Evolutionary conservation across 257 asterid species (phyloP).

Genomic region (Salvia rosmarinus): DNA sequence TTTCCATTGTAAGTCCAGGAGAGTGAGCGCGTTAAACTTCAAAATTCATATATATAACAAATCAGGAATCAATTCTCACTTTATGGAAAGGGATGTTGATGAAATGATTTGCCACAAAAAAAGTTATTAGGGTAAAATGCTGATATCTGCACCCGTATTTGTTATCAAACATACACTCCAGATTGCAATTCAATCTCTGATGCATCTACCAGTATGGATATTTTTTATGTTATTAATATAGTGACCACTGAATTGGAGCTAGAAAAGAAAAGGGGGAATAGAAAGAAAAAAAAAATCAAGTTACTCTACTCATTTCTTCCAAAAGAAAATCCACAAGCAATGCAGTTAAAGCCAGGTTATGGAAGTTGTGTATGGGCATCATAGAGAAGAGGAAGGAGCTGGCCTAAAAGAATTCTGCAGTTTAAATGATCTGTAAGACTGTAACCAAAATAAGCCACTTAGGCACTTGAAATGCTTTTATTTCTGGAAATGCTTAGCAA

Average conservation of each 20-base stretch:
- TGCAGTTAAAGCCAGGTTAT: too few species aligned
- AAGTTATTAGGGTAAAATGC: too few species aligned
- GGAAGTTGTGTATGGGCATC: too few species aligned
- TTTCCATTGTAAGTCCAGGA: constrained; percentile 6
- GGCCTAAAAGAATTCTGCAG: not conserved
- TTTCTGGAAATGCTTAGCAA: too few species aligned
- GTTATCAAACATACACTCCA: not conserved
- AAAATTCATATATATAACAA: not conserved
- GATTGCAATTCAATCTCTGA: not conserved
- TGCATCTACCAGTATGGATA: not conserved
- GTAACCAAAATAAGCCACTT: too few species aligned
- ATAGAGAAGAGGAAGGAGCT: too few species aligned
- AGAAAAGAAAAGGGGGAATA: not conserved
- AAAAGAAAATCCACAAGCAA: not conserved
- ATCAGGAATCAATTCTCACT: constrained; percentile 5
- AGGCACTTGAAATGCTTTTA: not conserved
- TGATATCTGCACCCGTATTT: not conserved
- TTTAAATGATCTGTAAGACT: not conserved
- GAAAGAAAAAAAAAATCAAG: not conserved
- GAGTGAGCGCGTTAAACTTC: not conserved
- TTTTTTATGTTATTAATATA: too few species aligned
- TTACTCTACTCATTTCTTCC: not conserved
- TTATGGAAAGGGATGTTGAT: too few species aligned
- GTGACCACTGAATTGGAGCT: not conserved
- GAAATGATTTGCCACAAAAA: too few species aligned